These are phyloP conservation scores for Gynandropsis gynandra DNA, from an alignment of 345 rosid species.

Conservation along the genomic window DNA sequence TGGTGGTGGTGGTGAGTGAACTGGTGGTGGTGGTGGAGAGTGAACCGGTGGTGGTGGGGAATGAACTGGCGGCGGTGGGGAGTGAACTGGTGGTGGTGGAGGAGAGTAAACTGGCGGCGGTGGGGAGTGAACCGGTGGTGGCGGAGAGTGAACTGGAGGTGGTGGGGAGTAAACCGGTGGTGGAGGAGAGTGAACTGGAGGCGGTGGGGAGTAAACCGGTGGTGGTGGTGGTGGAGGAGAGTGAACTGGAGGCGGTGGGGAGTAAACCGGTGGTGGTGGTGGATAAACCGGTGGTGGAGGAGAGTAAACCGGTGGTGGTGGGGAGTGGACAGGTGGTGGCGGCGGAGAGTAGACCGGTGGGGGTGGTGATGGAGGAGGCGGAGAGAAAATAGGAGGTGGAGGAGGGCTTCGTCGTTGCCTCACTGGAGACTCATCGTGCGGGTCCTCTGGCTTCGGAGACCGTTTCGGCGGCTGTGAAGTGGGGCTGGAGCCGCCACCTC, in stretches of 20 bases:
- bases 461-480: conserved; percentile 19
- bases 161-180: conserved; percentile 22
- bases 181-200: conserved; percentile 25
- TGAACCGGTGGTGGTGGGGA: conserved; percentile 16
- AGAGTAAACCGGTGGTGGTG: conserved; percentile 21
- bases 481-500: neutral
- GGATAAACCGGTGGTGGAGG: conserved; percentile 17
- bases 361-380: too few relatives aligned
- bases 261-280: conserved; percentile 19
- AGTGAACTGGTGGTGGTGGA: neutral
- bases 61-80: conserved; percentile 22
- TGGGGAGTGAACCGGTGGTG: conserved; percentile 12
- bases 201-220: conserved; percentile 14
- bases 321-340: neutral
- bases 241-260: too few relatives aligned
- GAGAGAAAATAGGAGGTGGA: conserved; percentile 17
- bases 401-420: conserved; percentile 18
- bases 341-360: too few relatives aligned
- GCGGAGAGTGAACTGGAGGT: too few relatives aligned
- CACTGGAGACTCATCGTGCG: conserved; percentile 22
- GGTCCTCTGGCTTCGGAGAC: conserved; percentile 22
- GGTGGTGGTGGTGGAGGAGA: conserved; percentile 23
- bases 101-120: neutral
- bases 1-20: conserved; percentile 18
- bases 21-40: conserved; percentile 24